Evolutionary conservation across 768 basidiomycete species (phyloP), one percentile per base, ranked within the genome.

Genomic region (Punctularia strigosozonata): DNA sequence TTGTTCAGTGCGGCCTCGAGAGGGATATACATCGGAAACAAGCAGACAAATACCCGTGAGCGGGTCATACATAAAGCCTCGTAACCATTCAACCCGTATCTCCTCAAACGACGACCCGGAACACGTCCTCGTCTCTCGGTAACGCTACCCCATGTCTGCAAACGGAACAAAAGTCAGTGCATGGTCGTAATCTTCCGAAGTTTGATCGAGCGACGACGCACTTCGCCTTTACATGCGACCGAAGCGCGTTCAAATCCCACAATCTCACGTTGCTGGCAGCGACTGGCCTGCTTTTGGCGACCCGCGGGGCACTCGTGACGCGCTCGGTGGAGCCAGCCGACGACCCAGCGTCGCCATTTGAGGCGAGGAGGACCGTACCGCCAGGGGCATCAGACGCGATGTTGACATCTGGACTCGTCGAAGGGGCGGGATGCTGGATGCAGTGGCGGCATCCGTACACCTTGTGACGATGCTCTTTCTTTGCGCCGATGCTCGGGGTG

Each of bases 151-250:
- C 55, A 56, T 80, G 79, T 47, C 80, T 80, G 40, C 24, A 39
- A 33, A 39, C 24, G 26, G 20, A 41, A 8, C 4, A 2, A 19
- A 28, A 15, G 34, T 39, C 10, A 28, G 18, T 35, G 4, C 31
- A 31, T 23, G 17, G 25, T 24, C 42, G 19, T 22, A 17, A n/a
- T n/a, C n/a, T 8, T 28, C 26, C 8, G 26, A 15, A 8, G 26
- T 28, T 28, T 15, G 15, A 28, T 23, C 8, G 10, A 31, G 7
- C 30, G 22, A 25, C 18, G 6, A 52, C 73, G 46, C 44, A 81
- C 80, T 72, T 79, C 45, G 57, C 65, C 48, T 77, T 77, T 42
- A 72, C 47, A 45, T 84, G 81, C 18, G 77, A 80, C 28, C 71
- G 59, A 37, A 83, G 46, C 3, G 72, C 80, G 43, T 80, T 56